A percentile compares a stretch with the other conserved stretches of the same genome.
These are phyloP conservation scores for Bryum argenteum DNA, from an alignment of 225 moss, liverwort and hornwort genomes.

Conservation along the genomic window DNA sequence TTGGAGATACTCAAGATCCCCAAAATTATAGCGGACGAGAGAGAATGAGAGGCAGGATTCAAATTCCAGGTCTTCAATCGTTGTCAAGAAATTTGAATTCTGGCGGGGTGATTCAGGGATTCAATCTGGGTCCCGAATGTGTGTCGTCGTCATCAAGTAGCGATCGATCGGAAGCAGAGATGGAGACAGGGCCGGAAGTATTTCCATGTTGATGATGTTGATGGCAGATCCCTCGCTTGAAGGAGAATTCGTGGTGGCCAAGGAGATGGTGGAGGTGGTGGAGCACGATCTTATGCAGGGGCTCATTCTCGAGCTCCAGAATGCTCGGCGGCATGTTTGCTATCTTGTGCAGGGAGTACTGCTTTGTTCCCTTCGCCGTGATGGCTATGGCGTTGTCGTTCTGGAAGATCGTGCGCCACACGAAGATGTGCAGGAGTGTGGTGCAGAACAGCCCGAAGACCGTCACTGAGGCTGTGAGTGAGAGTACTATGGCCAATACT, in stretches of 20 bases:
- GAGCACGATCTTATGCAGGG: conserved; percentile 37
- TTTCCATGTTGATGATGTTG: not conserved
- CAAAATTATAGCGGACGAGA: too few species aligned
- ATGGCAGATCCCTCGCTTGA: not conserved
- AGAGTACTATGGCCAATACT: conserved; percentile 43
- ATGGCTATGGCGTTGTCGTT: conserved; percentile 69
- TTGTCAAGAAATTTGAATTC: too few species aligned
- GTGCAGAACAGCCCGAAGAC: conserved; percentile 41
- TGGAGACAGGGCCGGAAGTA: not conserved
- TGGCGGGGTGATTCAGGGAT: too few species aligned
- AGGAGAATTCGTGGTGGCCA: not conserved
- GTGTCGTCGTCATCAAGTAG: not conserved
- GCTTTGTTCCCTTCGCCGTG: conserved; percentile 28
- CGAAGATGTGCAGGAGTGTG: conserved; percentile 52
- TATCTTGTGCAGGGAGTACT: not conserved
- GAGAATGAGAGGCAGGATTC: too few species aligned
- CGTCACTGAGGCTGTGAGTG: conserved; percentile 26
- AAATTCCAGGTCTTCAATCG: too few species aligned
- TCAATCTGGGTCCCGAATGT: not conserved
- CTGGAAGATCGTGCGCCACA: conserved; percentile 53
- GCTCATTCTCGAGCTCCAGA: conserved; percentile 33
- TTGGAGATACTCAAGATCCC: too few species aligned
- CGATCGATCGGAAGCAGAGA: not conserved
- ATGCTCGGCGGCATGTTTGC: not conserved
- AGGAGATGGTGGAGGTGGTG: conserved; percentile 35